Evolutionary conservation across 345 rosid species (phyloP).

Genomic region (Eucalyptus urophylla): DNA sequence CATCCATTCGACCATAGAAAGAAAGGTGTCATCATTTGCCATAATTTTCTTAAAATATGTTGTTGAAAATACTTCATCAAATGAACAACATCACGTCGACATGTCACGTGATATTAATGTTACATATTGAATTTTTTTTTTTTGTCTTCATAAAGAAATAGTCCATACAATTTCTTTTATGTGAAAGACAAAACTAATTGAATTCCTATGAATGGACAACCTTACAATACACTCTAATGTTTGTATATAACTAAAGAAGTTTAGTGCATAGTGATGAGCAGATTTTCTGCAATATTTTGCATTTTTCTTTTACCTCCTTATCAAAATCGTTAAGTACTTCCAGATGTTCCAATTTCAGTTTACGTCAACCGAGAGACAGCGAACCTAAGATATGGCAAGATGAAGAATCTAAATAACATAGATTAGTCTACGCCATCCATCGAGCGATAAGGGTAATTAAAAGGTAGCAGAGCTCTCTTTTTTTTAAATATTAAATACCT

Average conservation of each 20-base stretch:
- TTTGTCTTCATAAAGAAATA: too few species aligned
- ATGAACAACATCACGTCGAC: rapidly evolving
- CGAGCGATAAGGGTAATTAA: too few species aligned
- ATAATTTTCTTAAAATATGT: rapidly evolving
- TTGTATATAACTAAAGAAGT: not conserved
- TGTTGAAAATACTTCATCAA: rapidly evolving
- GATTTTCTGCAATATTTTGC: too few species aligned
- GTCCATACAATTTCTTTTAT: not conserved
- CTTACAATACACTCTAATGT: not conserved
- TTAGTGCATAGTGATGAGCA: not conserved
- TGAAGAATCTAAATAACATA: too few species aligned
- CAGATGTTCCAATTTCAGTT: too few species aligned
- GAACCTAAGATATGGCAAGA: too few species aligned
- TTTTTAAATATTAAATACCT: not conserved
- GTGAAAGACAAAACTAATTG: not conserved
- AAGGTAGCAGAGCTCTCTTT: too few species aligned
- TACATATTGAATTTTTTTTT: not conserved
- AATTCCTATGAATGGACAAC: not conserved
- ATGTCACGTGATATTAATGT: not conserved
- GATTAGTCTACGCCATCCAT: too few species aligned
- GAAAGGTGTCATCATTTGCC: not conserved
- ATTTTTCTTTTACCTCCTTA: too few species aligned
- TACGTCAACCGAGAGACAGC: too few species aligned
- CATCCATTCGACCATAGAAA: not conserved
- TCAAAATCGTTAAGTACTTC: too few species aligned